Evolutionary conservation across 441 rosid species (phyloP), one percentile per base, ranked within the genome.

Genomic region (Erodium texanum): DNA sequence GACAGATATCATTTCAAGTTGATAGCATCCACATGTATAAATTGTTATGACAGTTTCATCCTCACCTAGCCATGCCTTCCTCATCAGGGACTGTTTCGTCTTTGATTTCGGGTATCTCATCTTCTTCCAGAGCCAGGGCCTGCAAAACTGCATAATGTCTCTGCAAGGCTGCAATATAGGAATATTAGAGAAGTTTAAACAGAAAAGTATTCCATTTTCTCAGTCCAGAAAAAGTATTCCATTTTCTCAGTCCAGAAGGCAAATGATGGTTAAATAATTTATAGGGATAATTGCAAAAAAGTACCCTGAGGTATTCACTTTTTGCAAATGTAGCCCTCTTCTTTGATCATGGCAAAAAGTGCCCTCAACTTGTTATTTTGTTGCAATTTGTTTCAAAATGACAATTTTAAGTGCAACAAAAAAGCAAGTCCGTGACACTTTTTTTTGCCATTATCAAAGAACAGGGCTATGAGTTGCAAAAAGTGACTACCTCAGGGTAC

Each of bases 71-170:
- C 89, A 92, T 68, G 77, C 94, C 97, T 79, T 85, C 93, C 76
- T 87, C 96, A 66, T 94, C 98, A 45, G 97, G 99, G 70, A 85
- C 78, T 1, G 98, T 92, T 77, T 89, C 97, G 71, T 92, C 98
- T 64, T 68, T 79, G 63, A 68, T 80, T 71, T 92, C 92, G 0
- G 84, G 87, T 73, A 91, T 65, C 70, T 89, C 89, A 36, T 92
- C 85, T 84, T 92, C 96, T 70, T 87, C 92, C 32, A 94, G 80
- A 73, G 97, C 98, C 68, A 92, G 82, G 50, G 99, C 97, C 79
- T 92, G 94, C 70, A 92, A 70, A 43, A 88, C 82, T 9, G 90
- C 98, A 73, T 92, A 88, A 75, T 94, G 99, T 77, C 89, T 92
- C 84, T 94, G 98, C 84, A 94, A 82, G 50, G 91, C 97, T 94